phyloP scores from a whole-genome alignment of 768 basidiomycete genomes.

The Kwoniella bestiolae region DNA sequence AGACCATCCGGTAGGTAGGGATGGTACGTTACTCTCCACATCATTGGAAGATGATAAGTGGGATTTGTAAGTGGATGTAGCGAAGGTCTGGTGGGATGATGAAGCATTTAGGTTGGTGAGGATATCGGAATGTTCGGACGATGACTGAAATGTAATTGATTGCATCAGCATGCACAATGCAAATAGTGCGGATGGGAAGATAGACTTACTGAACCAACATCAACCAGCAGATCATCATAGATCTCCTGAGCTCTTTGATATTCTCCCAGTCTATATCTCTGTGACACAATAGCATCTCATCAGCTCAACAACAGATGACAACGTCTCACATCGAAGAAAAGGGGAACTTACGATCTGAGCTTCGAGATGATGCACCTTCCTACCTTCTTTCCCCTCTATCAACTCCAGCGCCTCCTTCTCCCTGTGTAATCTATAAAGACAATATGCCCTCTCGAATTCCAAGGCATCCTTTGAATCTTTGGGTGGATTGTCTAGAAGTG shows the following conservation, averaged over 20 bases:
- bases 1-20: slow-evolving; percentile 52
- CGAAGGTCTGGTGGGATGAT: slow-evolving; percentile 81
- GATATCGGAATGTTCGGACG: slow-evolving; percentile 86
- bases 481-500: slow-evolving; percentile 61
- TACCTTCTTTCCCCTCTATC: slow-evolving; percentile 51
- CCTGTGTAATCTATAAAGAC: slow-evolving; percentile 79
- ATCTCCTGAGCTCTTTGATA: slow-evolving; percentile 75
- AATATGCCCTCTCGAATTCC: slow-evolving; percentile 76
- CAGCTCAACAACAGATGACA: background rate
- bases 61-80: slow-evolving; percentile 59
- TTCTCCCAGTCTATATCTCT: slow-evolving; percentile 78
- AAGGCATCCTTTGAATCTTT: slow-evolving; percentile 20
- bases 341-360: slow-evolving; percentile 75
- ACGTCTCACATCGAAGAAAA: background rate
- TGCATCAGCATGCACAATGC: background rate
- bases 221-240: slow-evolving; percentile 80
- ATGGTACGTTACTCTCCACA: slow-evolving; percentile 58
- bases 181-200: background rate
- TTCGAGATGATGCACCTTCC: slow-evolving; percentile 77
- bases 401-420: slow-evolving; percentile 71
- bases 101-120: slow-evolving; percentile 82
- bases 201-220: slow-evolving; percentile 71
- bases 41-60: slow-evolving; percentile 53
- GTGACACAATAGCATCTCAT: background rate
- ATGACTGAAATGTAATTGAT: slow-evolving; percentile 62